These are phyloP conservation scores for Ogataea glucozyma DNA, from an alignment of 805 yeast genomes.

Conservation along the genomic window DNA sequence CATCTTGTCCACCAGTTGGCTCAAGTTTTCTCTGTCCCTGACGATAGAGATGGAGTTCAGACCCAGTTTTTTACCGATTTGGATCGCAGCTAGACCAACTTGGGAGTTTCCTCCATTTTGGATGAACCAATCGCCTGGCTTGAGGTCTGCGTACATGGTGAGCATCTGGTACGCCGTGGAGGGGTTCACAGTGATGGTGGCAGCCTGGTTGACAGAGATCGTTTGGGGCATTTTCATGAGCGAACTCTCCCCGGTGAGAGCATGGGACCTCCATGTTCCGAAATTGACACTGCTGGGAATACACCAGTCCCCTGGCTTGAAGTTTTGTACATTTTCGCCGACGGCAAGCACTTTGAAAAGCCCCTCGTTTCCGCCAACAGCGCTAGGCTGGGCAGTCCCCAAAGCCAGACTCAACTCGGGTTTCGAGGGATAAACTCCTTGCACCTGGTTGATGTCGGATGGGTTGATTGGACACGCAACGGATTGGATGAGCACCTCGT, in stretches of 20 bases:
- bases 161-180: conserved; percentile 90
- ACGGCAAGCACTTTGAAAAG: conserved; percentile 78
- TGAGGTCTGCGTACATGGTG: conserved; percentile 60
- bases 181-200: conserved; percentile 91
- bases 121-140: conserved; percentile 83
- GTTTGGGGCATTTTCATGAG: conserved; percentile 62
- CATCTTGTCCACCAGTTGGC: conserved; percentile 55
- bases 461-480: conserved; percentile 89
- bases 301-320: conserved; percentile 81
- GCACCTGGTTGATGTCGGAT: conserved; percentile 81
- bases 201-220: conserved; percentile 62
- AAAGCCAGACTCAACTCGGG: conserved; percentile 59
- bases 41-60: conserved; percentile 83
- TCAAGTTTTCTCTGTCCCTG: conserved; percentile 79
- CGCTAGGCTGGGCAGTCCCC: conserved; percentile 62
- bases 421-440: conserved; percentile 81
- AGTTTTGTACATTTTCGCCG: conserved; percentile 51
- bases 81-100: conserved; percentile 90
- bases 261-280: conserved; percentile 94
- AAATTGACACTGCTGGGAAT: conserved; percentile 74
- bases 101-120: conserved; percentile 97
- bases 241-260: conserved; percentile 51
- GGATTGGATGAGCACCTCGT: conserved; percentile 61
- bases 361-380: conserved; percentile 95
- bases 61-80: conserved; percentile 77